A percentile compares a stretch with the other conserved stretches of the same genome.
phyloP scores from a whole-genome alignment of 495 filamentous ascomycete genomes.

The Podospora pseudocomata region DNA sequence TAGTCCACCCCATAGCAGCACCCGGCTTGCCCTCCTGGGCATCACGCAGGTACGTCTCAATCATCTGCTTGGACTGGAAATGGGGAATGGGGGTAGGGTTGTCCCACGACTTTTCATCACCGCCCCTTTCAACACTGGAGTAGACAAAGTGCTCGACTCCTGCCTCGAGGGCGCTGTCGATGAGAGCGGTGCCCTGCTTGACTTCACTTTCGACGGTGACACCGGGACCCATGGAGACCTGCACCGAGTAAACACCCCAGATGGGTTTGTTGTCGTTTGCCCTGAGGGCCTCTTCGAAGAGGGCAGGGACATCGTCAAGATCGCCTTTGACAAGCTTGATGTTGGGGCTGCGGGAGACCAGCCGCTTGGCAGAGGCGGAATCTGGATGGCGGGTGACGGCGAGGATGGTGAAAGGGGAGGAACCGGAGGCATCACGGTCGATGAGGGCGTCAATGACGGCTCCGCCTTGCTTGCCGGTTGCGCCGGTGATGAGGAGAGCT shows the following conservation, averaged over 20 bases:
- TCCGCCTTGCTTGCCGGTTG: constrained; percentile 68
- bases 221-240: constrained; percentile 45
- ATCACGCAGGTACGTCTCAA: constrained; percentile 58
- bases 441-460: constrained; percentile 57
- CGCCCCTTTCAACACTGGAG: constrained; percentile 65
- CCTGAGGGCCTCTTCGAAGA: constrained; percentile 51
- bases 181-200: constrained; percentile 57
- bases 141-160: constrained; percentile 67
- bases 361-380: constrained; percentile 46
- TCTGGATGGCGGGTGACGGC: constrained; percentile 58
- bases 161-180: constrained; percentile 56
- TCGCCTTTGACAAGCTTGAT: constrained; percentile 59
- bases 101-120: constrained; percentile 47
- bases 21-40: constrained; percentile 27
- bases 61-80: constrained; percentile 62
- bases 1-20: constrained; percentile 53
- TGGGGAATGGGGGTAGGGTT: constrained; percentile 63
- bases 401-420: constrained; percentile 48
- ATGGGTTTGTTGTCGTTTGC: constrained; percentile 30
- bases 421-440: background rate
- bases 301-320: constrained; percentile 47
- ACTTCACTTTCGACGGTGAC: constrained; percentile 54
- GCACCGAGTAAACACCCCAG: constrained; percentile 39
- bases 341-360: constrained; percentile 41
- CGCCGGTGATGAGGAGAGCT: constrained; percentile 61